Percentiles rank a stretch among this genome's conserved stretches.
phyloP scores from a whole-genome alignment of 805 yeast species.

The Myxozyma lipomycoides region DNA sequence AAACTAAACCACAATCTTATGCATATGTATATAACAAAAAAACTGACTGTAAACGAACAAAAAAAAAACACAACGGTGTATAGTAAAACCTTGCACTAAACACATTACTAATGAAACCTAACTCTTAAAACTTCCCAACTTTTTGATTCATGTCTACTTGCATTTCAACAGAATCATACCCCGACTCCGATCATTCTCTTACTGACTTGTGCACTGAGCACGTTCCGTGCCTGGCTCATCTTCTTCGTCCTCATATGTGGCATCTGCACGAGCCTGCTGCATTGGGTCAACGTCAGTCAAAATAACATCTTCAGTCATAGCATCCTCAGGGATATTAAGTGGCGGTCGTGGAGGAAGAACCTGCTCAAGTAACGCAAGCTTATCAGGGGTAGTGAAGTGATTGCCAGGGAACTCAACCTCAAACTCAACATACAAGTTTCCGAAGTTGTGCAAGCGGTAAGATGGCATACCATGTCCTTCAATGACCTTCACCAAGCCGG shows the following conservation, averaged over 20 bases:
- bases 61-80: not conserved
- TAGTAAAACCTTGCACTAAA: not conserved
- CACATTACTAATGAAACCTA: not conserved
- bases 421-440: slow-evolving; percentile 83
- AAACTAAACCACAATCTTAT: not conserved
- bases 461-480: slow-evolving; percentile 98
- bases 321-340: slow-evolving; percentile 61
- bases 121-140: not conserved
- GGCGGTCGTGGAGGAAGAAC: slow-evolving; percentile 74
- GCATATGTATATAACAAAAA: not conserved
- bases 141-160: not conserved
- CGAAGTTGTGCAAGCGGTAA: slow-evolving; percentile 79
- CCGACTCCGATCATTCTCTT: slow-evolving; percentile 29
- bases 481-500: slow-evolving; percentile 74
- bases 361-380: slow-evolving; percentile 65
- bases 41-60: not conserved
- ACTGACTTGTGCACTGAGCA: slow-evolving; percentile 94
- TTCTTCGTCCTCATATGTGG: slow-evolving; percentile 37
- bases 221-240: slow-evolving; percentile 65
- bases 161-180: not conserved
- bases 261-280: slow-evolving; percentile 45
- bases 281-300: slow-evolving; percentile 64
- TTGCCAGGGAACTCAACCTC: slow-evolving; percentile 80
- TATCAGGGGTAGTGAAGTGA: slow-evolving; percentile 64
- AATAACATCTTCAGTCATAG: slow-evolving; percentile 75